Evolutionary conservation across 2,329 filamentous ascomycete species (phyloP), one percentile per base, ranked within the genome.

Genomic region (Pseudogymnoascus sp.): DNA sequence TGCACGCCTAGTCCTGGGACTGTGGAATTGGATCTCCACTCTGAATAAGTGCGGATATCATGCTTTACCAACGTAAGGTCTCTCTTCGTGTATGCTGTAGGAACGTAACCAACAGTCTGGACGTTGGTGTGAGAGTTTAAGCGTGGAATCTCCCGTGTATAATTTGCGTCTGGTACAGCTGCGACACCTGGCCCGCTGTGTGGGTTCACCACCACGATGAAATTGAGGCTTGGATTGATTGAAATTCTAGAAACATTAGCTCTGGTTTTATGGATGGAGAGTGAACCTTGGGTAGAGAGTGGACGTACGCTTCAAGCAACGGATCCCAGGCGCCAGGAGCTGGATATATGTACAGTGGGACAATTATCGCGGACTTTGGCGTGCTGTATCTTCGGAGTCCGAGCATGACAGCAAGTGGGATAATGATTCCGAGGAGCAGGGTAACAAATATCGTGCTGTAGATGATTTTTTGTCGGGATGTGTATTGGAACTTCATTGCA

Each of bases 301-400:
- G 59, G 73, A 38, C 64, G 62, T 73, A 80, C 77, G 75, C 75
- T 65, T 75, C 66, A 67, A 76, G 75, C 63, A 80, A 69, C 12
- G 77, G 75, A 64, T 75, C 69, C 78, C 78, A 81, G 22, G 77
- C 76, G 45, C 74, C 77, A n/a, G 74, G 71, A 39, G 72, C 72
- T 62, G 78, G 78, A 69, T 80, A 80, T 42, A 80, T 72, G 69
- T 80, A 80, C 60, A 81, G 76, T 64, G 78, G 78, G 49, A 81
- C 73, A 63, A 80, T 72, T 12, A 80, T 74, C 4, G 62, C 62
- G 69, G 67, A 71, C 71, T 65, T 74, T 72, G 63, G 70, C 72
- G 62, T 67, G 19, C 19, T 19, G 19, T 19, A 19, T 19, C 19
- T 19, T 19, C 19, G 19, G 19, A 19, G 19, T 19, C 19, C 69